Evolutionary conservation across 768 basidiomycete species (phyloP), one percentile per base, ranked within the genome.

Genomic region (Suillus variegatus): DNA sequence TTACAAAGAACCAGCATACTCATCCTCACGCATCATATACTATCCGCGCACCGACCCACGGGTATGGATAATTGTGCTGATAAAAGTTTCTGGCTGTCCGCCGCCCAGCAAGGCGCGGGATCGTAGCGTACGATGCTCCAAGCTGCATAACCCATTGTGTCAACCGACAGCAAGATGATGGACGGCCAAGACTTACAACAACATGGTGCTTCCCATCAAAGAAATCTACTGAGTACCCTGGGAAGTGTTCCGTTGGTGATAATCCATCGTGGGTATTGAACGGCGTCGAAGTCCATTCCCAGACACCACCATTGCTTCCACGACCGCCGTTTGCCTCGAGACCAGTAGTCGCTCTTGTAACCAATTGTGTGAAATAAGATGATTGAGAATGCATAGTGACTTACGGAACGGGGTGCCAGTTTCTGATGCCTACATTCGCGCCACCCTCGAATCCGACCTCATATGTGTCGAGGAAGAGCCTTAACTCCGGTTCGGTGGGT

Each of bases 201-300:
- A 94, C 86, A 28, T 88, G 88, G 76, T 98, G 95, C 69, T 89
- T 88, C 2, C 77, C 83, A 73, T 97, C 95, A 72, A 94, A 94
- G 81, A 97, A 97, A 77, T 97, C 95, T 13, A 85, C 81, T 14
- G 92, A 92, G 74, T 92, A 92, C 62, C 94, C 95, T 1, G 92
- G 91, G 78, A 97, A 98, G 14, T 96, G 81, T 10, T 85, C 75
- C 0, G 92, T 94, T 1, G 90, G 86, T 9, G 83, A 86, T 62
- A 91, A 84, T 0, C 92, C 93, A 14, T 86, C 83, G 71, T 93
- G 89, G 0, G 73, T 76, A 36, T 84, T 83, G 57, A 96, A 86
- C 3, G 78, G 67, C 0, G 93, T 94, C 18, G 86, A 86, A 0
- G 95, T 94, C 95, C 94, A 97, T 73, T 96, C 94, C 95, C 95